Conservation (phyloP, 2,329 filamentous ascomycete species). For the Clonostachys rhizophaga region DNA sequence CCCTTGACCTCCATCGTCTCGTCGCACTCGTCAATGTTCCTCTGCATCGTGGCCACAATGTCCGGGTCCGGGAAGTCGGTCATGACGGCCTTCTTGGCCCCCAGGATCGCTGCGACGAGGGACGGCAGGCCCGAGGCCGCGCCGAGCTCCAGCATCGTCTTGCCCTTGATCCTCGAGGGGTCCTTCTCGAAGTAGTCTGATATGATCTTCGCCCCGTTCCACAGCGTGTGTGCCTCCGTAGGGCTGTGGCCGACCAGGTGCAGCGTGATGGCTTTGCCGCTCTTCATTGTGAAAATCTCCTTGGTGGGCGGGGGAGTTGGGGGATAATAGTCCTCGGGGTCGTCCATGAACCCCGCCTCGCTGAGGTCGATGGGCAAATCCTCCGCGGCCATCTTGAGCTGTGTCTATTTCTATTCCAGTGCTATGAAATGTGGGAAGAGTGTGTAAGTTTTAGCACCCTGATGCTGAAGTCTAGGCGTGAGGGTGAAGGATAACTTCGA, state of each 20-base stretch:
- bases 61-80: constrained; percentile 88
- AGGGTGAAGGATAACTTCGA: too few relatives aligned
- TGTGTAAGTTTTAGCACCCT: too few relatives aligned
- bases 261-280: constrained; percentile 61
- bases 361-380: constrained; percentile 20
- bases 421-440: too few relatives aligned
- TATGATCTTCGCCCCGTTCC: constrained; percentile 82
- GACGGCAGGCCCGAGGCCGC: constrained; percentile 83
- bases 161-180: constrained; percentile 56
- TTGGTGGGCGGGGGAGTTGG: constrained; percentile 72
- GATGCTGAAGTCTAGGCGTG: too few relatives aligned
- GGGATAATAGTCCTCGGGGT: constrained; percentile 76
- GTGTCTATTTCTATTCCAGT: too few relatives aligned
- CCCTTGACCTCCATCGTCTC: constrained; percentile 22
- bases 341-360: constrained; percentile 62
- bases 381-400: too few relatives aligned
- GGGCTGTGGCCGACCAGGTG: constrained; percentile 84
- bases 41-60: constrained; percentile 72
- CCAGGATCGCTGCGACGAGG: constrained; percentile 69
- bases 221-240: constrained; percentile 84
- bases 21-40: constrained; percentile 63
- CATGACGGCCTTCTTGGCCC: constrained; percentile 68
- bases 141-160: constrained; percentile 81
- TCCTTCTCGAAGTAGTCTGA: constrained; percentile 73
- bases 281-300: constrained; percentile 65